Evolutionary conservation across 129 eudicot species (phyloP), one percentile per base, ranked within the genome.

Genomic region (Lactuca saligna): DNA sequence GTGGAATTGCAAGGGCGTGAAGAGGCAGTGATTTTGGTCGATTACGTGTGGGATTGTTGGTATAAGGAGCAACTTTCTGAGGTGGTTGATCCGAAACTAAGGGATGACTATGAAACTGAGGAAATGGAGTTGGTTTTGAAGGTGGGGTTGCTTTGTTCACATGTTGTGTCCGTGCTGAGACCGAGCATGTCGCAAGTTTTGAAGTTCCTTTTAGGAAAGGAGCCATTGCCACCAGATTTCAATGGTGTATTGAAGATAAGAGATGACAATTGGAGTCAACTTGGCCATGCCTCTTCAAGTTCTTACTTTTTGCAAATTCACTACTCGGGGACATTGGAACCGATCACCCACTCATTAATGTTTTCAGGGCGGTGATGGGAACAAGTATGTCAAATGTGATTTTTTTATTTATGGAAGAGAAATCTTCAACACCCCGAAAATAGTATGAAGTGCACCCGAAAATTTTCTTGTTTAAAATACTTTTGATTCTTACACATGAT

Each of bases 141-240:
- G 73, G 49, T 78, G 12, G 82, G 82, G 58, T 63, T 78, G 67
- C 57, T 78, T 38, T 78, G 78, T 57, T 71, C 78, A 35, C 73
- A 77, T 31, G 16, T 32, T 6, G 73, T 54, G 12, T 57, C 78
- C 6, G 37, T 59, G n/a, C 75, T 60, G 3, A 61, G 85, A 75
- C 85, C 85, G 6, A 75, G 75, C 4, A 81, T 81, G 78, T 77
- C 80, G 5, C 81, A 60, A 15, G 75, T 80, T 41, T 56, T 81
- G 68, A 58, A 61, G 41, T 81, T 75, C 51, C 14, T 81, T 10
- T 49, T 73, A n/a, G 69, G 60, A 4, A 3, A 15, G 12, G 78
- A 55, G 29, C 12, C 17, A 17, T 34, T 73, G 68, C 83, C 79
- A 0, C 72, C 61, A 11, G 77, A 78, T 71, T 78, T 71, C 0